A percentile compares a stretch with the other conserved stretches of the same genome.
Conservation (phyloP, 192 early-diverging fungal genomes). For the Coemansia sp. region DNA sequence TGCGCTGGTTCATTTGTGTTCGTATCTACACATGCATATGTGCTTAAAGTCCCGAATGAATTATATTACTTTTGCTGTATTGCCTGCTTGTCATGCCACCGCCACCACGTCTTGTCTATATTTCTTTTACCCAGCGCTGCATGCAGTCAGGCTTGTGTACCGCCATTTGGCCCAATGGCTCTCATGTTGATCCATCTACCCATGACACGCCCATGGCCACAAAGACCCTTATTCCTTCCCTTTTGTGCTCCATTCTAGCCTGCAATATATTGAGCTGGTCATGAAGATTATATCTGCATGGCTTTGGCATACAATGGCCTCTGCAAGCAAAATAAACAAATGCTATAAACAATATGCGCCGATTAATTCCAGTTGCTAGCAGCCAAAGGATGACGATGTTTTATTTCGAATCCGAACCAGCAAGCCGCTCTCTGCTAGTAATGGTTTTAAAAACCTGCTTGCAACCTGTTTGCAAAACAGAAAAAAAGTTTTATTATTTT, state of each 20-base stretch:
- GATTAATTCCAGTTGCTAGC: background rate
- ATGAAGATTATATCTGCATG: conserved; percentile 4
- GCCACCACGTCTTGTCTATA: background rate
- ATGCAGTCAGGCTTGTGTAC: background rate
- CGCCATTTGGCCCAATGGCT: background rate
- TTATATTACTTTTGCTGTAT: background rate
- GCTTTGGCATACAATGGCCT: background rate
- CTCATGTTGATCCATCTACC: background rate
- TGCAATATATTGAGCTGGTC: conserved; percentile 4
- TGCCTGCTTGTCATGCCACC: conserved; percentile 1
- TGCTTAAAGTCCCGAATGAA: background rate
- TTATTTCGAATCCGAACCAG: background rate
- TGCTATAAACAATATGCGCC: background rate
- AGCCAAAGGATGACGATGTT: background rate
- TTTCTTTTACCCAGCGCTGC: background rate
- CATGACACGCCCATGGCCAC: background rate
- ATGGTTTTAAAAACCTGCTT: conserved; percentile 9
- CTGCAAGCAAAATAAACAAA: background rate
- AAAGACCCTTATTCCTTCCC: background rate
- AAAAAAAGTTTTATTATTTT: background rate
- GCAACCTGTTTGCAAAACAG: background rate
- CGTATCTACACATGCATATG: background rate
- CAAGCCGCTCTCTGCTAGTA: background rate
- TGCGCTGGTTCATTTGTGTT: background rate
- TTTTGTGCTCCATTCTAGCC: background rate